Evolutionary conservation across 1,284 basidiomycete species (phyloP), one percentile per base, ranked within the genome.

Genomic region (Moesziomyces sp.): DNA sequence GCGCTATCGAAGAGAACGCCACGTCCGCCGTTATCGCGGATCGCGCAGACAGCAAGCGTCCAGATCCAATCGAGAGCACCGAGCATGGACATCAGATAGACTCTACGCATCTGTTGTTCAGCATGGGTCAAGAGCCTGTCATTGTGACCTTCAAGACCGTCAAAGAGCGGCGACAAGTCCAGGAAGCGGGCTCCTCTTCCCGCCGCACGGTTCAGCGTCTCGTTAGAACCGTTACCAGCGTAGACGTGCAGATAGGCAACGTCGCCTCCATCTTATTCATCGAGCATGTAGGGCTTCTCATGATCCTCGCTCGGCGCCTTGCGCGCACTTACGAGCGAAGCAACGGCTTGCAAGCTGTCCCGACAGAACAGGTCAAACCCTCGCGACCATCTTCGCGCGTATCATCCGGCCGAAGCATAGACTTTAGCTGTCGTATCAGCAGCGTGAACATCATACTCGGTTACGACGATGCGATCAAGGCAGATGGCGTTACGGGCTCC

Each of bases 391-490:
- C 49, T 9, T 10, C 38, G 9, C 18, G 19, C 6, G 10, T 24
- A 10, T 26, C 44, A 3, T 19, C 54, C 5, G 35, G 49, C 24
- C 51, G 59, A 24, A 24, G 52, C 23, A 16, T 67, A 9, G 28
- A 51, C 10, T 23, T 68, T 0, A 52, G 48, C 49, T 67, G 64
- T 24, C 46, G 43, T 13, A 28, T 61, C 23, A 61, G 44, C 33
- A 65, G 61, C 24, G 23, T 71, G 38, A 63, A 76, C 35, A 23
- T 75, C 46, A 54, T 79, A 19, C 43, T 75, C 13, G 65, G 56
- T 23, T 79, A 79, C 30, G 77, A 76, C 24, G 57, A 60, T 10
- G 45, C 56, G 1, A 5, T n/a, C 8, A 16, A 26, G 13, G 52
- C 48, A 6, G 43, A 45, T n/a, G 33, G 18, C 23, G 33, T 10